Evolutionary conservation across 208 protist species (phyloP).

Genomic region (Trypanosoma lewisi): DNA sequence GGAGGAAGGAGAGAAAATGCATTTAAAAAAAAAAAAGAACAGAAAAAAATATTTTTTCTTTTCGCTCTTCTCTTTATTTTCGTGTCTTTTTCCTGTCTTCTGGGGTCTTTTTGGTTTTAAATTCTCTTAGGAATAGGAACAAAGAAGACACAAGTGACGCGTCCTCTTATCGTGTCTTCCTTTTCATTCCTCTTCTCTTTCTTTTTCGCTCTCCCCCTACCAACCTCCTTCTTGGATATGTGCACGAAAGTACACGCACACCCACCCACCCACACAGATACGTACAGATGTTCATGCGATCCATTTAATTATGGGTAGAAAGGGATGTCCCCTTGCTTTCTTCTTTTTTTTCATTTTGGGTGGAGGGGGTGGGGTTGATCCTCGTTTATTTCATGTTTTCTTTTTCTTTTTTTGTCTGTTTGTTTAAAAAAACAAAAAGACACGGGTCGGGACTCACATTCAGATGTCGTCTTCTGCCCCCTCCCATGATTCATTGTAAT

Average conservation of each 20-base stretch:
- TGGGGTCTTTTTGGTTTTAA: too few relatives aligned
- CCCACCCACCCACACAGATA: too few relatives aligned
- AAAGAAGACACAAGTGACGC: too few relatives aligned
- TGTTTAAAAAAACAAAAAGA: background rate
- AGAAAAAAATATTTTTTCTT: background rate
- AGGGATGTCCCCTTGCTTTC: too few relatives aligned
- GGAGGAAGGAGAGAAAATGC: background rate
- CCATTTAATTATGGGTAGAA: too few relatives aligned
- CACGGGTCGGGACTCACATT: background rate
- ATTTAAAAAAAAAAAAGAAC: background rate
- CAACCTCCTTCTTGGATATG: too few relatives aligned
- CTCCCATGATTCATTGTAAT: background rate
- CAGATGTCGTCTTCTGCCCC: background rate
- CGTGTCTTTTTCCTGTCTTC: background rate
- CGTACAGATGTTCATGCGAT: too few relatives aligned
- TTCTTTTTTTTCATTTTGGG: too few relatives aligned
- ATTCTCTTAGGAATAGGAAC: too few relatives aligned
- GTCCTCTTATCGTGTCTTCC: background rate
- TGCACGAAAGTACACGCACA: too few relatives aligned
- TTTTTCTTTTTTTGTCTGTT: background rate
- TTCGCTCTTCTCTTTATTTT: slow-evolving; percentile 5
- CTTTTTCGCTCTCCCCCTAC: background rate
- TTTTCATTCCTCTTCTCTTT: slow-evolving; percentile 1
- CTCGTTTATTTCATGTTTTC: background rate
- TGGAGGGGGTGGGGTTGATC: background rate